These are phyloP conservation scores for Phytophthora colocasiae DNA, from an alignment of 352 stramenopile species.

Conservation along the genomic window DNA sequence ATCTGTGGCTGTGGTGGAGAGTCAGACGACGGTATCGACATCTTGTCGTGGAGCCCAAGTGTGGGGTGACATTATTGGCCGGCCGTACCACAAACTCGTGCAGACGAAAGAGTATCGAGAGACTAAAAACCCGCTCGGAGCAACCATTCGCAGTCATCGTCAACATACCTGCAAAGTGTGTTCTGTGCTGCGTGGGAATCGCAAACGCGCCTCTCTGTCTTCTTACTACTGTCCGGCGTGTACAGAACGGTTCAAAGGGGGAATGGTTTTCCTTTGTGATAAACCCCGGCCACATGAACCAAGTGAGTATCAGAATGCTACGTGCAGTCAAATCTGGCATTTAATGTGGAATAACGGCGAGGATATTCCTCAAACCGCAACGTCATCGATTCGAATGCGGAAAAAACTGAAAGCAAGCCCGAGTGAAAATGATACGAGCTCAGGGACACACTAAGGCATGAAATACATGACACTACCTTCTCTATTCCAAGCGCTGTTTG, in stretches of 20 bases:
- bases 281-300: conserved; percentile 30
- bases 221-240: conserved; percentile 40
- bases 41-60: conserved; percentile 30
- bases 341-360: conserved; percentile 38
- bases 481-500: neutral
- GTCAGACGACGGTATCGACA: neutral
- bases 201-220: conserved; percentile 31
- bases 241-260: conserved; percentile 30
- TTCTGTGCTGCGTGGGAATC: conserved; percentile 33
- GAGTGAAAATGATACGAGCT: conserved; percentile 2
- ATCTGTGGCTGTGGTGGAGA: conserved; percentile 6
- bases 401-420: conserved; percentile 24
- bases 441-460: conserved; percentile 6
- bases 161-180: conserved; percentile 48
- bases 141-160: conserved; percentile 31
- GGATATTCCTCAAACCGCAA: conserved; percentile 25
- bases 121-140: conserved; percentile 21
- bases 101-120: conserved; percentile 38
- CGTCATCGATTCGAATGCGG: conserved; percentile 35
- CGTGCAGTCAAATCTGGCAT: conserved; percentile 48
- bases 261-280: conserved; percentile 41
- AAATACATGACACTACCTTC: conserved; percentile 15
- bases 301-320: conserved; percentile 30
- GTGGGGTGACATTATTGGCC: conserved; percentile 35
- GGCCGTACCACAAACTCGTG: conserved; percentile 31